Percentiles rank a stretch among this genome's conserved stretches.
Evolutionary conservation across 345 rosid species (phyloP).

Genomic region (Nephelium lappaceum): DNA sequence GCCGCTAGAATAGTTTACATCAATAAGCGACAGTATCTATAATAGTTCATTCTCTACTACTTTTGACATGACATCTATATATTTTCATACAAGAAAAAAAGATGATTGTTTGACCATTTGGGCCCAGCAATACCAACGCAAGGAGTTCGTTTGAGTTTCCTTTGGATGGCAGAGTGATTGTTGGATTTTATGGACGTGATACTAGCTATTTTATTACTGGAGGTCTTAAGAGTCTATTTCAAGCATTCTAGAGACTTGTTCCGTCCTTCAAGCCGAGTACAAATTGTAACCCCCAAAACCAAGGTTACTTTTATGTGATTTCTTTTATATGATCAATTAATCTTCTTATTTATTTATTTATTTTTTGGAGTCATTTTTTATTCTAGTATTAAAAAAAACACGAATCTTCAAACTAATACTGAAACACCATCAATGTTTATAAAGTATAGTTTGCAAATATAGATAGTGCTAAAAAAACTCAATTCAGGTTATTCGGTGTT

Average conservation of each 20-base stretch:
- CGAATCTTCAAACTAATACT: too few relatives aligned
- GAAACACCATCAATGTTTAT: too few relatives aligned
- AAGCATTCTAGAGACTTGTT: background rate
- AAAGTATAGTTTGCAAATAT: too few relatives aligned
- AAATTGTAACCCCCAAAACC: background rate
- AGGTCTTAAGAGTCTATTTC: background rate
- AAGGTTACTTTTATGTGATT: background rate
- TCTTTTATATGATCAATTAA: too few relatives aligned
- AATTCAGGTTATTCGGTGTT: too few relatives aligned
- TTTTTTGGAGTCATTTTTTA: too few relatives aligned
- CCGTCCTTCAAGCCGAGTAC: background rate
- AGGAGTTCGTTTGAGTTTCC: background rate
- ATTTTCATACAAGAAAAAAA: background rate
- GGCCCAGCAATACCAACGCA: background rate
- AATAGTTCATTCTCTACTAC: too few relatives aligned
- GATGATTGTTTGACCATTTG: background rate
- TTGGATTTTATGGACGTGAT: background rate
- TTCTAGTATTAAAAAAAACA: too few relatives aligned
- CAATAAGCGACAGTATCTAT: background rate
- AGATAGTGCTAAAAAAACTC: too few relatives aligned
- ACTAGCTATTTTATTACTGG: background rate
- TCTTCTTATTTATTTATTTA: too few relatives aligned
- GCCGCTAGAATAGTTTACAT: background rate
- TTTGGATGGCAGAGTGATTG: background rate
- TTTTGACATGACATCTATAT: background rate